Conservation (phyloP, 352 stramenopile genomes). For the Blastocystis sp. region DNA sequence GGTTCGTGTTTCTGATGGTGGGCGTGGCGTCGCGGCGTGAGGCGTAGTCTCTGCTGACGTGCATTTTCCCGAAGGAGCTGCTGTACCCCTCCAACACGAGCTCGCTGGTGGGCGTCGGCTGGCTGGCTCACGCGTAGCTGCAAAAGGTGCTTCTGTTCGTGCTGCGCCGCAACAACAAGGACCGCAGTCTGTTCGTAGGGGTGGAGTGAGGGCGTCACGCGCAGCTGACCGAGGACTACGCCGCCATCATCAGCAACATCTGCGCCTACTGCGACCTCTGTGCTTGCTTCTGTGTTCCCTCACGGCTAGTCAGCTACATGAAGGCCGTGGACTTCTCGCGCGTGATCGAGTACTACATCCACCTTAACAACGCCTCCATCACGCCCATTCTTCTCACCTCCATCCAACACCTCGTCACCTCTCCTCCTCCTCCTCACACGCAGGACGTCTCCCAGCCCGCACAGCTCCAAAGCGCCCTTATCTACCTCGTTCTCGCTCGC, state of each 20-base stretch:
- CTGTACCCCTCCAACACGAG: slow-evolving; percentile 33
- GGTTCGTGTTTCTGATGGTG: slow-evolving; percentile 56
- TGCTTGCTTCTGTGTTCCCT: neutral
- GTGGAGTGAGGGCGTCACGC: neutral
- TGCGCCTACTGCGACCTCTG: slow-evolving; percentile 57
- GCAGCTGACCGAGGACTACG: slow-evolving; percentile 59
- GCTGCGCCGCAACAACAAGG: slow-evolving; percentile 31
- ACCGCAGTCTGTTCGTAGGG: slow-evolving; percentile 26
- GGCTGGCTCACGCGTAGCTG: neutral
- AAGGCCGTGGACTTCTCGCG: slow-evolving; percentile 42
- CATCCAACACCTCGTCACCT: slow-evolving; percentile 27
- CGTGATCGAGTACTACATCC: slow-evolving; percentile 49
- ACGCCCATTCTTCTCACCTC: slow-evolving; percentile 58
- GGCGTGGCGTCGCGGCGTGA: neutral
- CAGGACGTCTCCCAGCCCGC: slow-evolving; percentile 14
- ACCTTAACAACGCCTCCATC: slow-evolving; percentile 25
- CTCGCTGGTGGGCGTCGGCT: neutral
- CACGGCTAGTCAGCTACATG: slow-evolving; percentile 58
- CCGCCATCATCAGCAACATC: slow-evolving; percentile 45
- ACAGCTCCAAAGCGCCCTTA: slow-evolving; percentile 34
- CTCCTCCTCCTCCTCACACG: neutral
- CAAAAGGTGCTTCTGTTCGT: slow-evolving; percentile 59
- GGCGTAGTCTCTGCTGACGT: slow-evolving; percentile 47
- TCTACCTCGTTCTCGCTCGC: slow-evolving; percentile 17
- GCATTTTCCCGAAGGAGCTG: slow-evolving; percentile 43